phyloP scores from a whole-genome alignment of 2,329 filamentous ascomycete genomes.

The Calonectria pseudoreteaudii region DNA sequence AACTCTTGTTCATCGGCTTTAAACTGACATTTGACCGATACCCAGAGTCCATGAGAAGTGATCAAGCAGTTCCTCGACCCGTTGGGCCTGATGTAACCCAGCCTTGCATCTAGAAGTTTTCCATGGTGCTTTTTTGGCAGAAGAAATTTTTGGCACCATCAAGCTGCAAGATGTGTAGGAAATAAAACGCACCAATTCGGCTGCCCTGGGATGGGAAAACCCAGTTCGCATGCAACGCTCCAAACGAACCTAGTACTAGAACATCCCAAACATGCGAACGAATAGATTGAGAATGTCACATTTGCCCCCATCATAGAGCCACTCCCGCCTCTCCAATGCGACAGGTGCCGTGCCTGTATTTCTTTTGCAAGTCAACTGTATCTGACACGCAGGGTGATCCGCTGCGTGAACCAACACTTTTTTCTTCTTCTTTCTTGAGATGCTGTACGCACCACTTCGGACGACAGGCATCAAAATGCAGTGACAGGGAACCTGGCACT shows the following conservation, averaged over 20 bases:
- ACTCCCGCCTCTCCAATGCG: not conserved
- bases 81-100: not conserved
- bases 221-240: constrained; percentile 1
- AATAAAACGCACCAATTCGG: not conserved
- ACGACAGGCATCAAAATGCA: not conserved
- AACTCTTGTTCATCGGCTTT: not conserved
- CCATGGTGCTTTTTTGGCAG: not conserved
- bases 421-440: not conserved
- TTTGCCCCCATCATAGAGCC: not conserved
- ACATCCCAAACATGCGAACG: constrained; percentile 6
- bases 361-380: not conserved
- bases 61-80: not conserved
- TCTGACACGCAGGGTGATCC: not conserved
- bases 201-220: not conserved
- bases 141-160: not conserved
- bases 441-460: not conserved
- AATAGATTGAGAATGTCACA: constrained; percentile 1
- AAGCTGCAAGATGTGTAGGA: constrained; percentile 1
- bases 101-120: constrained; percentile 2
- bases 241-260: constrained; percentile 3
- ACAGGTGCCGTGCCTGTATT: not conserved
- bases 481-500: not conserved
- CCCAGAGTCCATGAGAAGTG: not conserved
- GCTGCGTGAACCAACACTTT: not conserved
- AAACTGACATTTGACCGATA: constrained; percentile 4